Percentiles rank a stretch among this genome's conserved stretches.
phyloP scores from a whole-genome alignment of 2,329 filamentous ascomycete species.

The Ophioceras dolichostomum region DNA sequence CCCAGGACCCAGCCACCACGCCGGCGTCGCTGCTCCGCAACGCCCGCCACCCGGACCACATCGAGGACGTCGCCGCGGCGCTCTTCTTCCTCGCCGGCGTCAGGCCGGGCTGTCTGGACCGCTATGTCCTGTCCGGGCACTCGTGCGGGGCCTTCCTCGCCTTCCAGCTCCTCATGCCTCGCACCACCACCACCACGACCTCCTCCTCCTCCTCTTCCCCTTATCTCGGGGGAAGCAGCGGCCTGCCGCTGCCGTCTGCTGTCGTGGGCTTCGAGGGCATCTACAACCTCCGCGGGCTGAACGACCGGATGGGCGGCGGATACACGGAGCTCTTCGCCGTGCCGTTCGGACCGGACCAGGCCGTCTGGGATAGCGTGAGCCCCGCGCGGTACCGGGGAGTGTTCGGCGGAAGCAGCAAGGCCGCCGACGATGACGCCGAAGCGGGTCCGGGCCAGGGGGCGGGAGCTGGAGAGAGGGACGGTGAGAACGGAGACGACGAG shows the following conservation, averaged over 20 bases:
- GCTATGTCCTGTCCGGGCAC: conserved; percentile 48
- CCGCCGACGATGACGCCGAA: background rate
- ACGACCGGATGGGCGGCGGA: conserved; percentile 26
- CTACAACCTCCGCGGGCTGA: conserved; percentile 48
- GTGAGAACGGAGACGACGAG: background rate
- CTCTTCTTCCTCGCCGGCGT: conserved; percentile 36
- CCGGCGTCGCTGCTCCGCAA: conserved; percentile 20
- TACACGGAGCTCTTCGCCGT: conserved; percentile 43
- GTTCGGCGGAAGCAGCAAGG: background rate
- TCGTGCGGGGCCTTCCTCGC: conserved; percentile 52
- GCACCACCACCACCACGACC: background rate
- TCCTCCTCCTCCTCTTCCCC: background rate
- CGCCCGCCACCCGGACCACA: conserved; percentile 47
- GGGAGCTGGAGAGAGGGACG: too few relatives aligned
- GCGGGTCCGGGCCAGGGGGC: too few relatives aligned
- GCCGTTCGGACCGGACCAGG: conserved; percentile 45
- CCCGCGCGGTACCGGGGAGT: conserved; percentile 30
- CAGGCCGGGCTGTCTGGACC: conserved; percentile 10
- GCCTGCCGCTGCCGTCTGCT: conserved; percentile 26
- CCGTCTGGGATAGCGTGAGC: conserved; percentile 40
- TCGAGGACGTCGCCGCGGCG: conserved; percentile 41
- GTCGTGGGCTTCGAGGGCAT: conserved; percentile 54
- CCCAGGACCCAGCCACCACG: conserved; percentile 25
- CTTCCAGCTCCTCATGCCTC: conserved; percentile 43
- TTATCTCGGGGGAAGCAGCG: background rate